Percentiles rank a stretch among this genome's conserved stretches.
These are phyloP conservation scores for Penstemon eatonii DNA, from an alignment of 257 asterid species.

Conservation along the genomic window DNA sequence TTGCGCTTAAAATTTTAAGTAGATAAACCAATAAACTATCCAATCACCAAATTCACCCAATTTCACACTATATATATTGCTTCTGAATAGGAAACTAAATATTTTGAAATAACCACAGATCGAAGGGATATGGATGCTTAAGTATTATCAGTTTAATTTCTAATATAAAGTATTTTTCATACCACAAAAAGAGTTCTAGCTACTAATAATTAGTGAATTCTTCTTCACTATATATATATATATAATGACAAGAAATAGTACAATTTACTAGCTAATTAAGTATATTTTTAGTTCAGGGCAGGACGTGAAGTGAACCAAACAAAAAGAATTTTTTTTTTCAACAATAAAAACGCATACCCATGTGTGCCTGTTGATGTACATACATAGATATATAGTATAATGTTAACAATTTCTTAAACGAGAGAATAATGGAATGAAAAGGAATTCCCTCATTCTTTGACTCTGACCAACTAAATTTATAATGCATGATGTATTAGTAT, in stretches of 20 bases:
- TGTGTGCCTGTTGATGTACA: slow-evolving; percentile 6
- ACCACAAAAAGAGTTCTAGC: background rate
- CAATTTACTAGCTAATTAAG: slow-evolving; percentile 8
- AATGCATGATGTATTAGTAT: background rate
- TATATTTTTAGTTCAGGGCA: background rate
- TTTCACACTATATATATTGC: background rate
- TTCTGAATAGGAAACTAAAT: background rate
- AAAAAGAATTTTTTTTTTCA: slow-evolving; percentile 4
- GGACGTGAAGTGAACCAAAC: background rate
- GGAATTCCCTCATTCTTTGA: slow-evolving; percentile 35
- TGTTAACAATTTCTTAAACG: background rate
- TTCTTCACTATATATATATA: background rate
- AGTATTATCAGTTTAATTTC: too few species aligned
- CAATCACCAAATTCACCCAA: background rate
- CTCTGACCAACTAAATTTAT: slow-evolving; percentile 16
- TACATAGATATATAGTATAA: background rate
- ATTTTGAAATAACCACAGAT: background rate
- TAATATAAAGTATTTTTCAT: too few species aligned
- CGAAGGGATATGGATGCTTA: too few species aligned
- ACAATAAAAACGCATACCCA: slow-evolving; percentile 5
- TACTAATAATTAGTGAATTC: background rate
- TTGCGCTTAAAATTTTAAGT: too few species aligned
- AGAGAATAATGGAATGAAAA: slow-evolving; percentile 25
- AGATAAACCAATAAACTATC: too few species aligned
- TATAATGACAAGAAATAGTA: slow-evolving; percentile 28